These are phyloP conservation scores for Omphalotus guepiniiformis DNA, from an alignment of 768 basidiomycete species.

Conservation along the genomic window DNA sequence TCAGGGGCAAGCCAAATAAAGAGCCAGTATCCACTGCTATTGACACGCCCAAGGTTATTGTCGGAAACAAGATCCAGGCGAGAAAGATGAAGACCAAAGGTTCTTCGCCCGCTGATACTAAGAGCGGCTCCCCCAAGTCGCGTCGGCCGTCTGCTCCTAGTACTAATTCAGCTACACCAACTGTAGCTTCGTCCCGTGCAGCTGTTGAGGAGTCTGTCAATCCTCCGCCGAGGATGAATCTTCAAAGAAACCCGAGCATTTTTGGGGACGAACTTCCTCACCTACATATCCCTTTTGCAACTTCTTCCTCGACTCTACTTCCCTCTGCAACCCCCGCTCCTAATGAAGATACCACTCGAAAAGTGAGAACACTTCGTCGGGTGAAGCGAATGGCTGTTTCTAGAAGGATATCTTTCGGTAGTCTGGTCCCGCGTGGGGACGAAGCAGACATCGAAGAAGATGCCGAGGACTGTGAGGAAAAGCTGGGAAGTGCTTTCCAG, in stretches of 20 bases:
- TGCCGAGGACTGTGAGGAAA: constrained; percentile 28
- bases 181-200: neutral
- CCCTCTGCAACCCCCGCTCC: constrained; percentile 18
- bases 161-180: constrained; percentile 23
- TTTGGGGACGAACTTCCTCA: constrained; percentile 62
- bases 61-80: no score
- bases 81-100: constrained; percentile 8
- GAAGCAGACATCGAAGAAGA: constrained; percentile 31
- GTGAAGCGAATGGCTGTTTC: constrained; percentile 44
- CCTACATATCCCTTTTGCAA: constrained; percentile 28
- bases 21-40: constrained; percentile 11
- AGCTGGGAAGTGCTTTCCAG: constrained; percentile 72
- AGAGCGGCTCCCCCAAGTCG: constrained; percentile 8
- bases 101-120: constrained; percentile 5
- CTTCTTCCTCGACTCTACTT: constrained; percentile 12
- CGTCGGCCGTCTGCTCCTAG: constrained; percentile 22
- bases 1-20: constrained; percentile 29
- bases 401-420: constrained; percentile 66
- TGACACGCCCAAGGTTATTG: constrained; percentile 19
- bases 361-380: constrained; percentile 45
- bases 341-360: constrained; percentile 13
- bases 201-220: neutral
- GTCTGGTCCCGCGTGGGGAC: constrained; percentile 36
- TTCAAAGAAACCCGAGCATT: constrained; percentile 59
- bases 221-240: constrained; percentile 29